Evolutionary conservation across 768 basidiomycete genomes (phyloP).

Genomic region (Pulveroboletus sp.): DNA sequence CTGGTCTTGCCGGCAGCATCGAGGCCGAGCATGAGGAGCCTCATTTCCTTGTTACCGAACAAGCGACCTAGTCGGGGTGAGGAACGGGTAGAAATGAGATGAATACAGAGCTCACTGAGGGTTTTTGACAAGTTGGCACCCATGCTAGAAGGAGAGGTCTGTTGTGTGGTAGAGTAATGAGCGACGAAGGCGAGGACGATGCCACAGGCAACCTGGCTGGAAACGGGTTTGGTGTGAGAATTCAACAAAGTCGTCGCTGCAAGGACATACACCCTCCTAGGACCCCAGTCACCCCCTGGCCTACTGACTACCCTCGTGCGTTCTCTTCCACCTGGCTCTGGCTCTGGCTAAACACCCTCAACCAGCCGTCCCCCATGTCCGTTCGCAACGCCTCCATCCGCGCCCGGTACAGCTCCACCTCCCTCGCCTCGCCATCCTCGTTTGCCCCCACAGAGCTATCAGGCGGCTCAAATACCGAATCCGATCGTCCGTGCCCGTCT

Average conservation of each 20-base stretch:
- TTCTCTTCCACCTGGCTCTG: conserved; percentile 19
- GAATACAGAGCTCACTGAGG: conserved; percentile 45
- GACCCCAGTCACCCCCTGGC: conserved; percentile 28
- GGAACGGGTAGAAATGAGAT: background rate
- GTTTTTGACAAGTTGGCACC: conserved; percentile 87
- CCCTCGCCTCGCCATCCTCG: conserved; percentile 34
- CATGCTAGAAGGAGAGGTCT: conserved; percentile 41
- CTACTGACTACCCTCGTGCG: background rate
- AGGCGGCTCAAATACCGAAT: conserved; percentile 55
- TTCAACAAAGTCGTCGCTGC: conserved; percentile 11
- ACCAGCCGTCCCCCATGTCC: conserved; percentile 88
- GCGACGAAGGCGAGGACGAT: conserved; percentile 43
- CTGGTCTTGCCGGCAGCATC: conserved; percentile 99
- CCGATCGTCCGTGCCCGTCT: conserved; percentile 13
- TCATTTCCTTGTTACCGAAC: conserved; percentile 99
- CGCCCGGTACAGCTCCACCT: conserved; percentile 69
- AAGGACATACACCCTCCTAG: conserved; percentile 11
- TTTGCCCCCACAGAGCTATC: conserved; percentile 1
- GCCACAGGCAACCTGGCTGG: conserved; percentile 21
- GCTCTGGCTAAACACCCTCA: conserved; percentile 78
- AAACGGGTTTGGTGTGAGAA: conserved; percentile 19
- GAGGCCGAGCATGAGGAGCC: conserved; percentile 92
- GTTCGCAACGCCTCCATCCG: conserved; percentile 76
- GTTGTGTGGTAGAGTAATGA: conserved; percentile 49
- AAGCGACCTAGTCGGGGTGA: conserved; percentile 60